A percentile compares a stretch with the other conserved stretches of the same genome.
These are phyloP conservation scores for Candida corydali DNA, from an alignment of 805 yeast species.

Conservation along the genomic window DNA sequence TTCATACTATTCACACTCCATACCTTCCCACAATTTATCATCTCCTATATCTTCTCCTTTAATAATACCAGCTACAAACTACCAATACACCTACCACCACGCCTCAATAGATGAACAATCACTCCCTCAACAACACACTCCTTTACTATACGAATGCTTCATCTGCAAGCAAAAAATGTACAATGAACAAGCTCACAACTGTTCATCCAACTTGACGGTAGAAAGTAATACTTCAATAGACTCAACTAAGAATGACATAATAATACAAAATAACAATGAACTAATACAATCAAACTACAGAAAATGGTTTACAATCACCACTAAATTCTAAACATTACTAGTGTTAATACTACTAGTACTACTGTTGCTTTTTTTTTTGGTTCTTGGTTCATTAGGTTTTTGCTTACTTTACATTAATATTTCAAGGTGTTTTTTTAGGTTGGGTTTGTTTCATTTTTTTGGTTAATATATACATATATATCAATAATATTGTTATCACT, in stretches of 20 bases:
- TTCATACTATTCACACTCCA: not conserved
- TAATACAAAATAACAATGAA: slow-evolving; percentile 14
- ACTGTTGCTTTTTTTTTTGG: not conserved
- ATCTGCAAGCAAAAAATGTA: slow-evolving; percentile 13
- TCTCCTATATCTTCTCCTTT: slow-evolving; percentile 6
- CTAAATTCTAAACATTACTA: too few species aligned
- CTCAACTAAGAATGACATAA: slow-evolving; percentile 5
- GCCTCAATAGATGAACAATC: too few species aligned
- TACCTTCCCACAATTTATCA: not conserved
- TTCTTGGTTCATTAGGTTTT: not conserved
- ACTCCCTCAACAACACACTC: too few species aligned
- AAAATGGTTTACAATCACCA: slow-evolving; percentile 25
- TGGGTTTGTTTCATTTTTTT: too few species aligned
- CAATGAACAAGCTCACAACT: slow-evolving; percentile 2
- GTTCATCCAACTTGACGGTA: slow-evolving; percentile 1
- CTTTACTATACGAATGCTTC: slow-evolving; percentile 13
- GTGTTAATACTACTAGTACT: too few species aligned
- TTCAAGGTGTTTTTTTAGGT: too few species aligned
- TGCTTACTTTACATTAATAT: too few species aligned
- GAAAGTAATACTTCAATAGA: not conserved
- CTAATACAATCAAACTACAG: slow-evolving; percentile 19
- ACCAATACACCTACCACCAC: slow-evolving; percentile 3
- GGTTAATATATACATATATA: too few species aligned
- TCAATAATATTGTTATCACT: too few species aligned
- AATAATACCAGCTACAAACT: slow-evolving; percentile 2